A percentile compares a stretch with the other conserved stretches of the same genome.
Conservation (phyloP, 2,329 filamentous ascomycete species). For the Daldinia sp. region DNA sequence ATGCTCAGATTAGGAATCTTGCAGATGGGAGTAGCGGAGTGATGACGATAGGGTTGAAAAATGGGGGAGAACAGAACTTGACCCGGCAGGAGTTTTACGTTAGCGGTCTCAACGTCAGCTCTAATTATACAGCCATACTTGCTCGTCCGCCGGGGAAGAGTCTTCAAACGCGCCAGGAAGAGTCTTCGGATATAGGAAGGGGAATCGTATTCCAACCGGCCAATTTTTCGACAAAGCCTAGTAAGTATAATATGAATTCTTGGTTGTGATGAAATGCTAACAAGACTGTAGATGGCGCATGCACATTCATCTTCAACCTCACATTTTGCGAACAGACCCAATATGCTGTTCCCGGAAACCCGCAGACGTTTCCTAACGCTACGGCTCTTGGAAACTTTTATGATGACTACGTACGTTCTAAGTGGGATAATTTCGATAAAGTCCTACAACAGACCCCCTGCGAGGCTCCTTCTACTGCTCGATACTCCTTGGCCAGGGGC, state of each 20-base stretch:
- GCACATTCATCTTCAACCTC: constrained; percentile 87
- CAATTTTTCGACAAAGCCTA: constrained; percentile 81
- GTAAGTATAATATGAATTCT: constrained; percentile 60
- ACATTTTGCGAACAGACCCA: constrained; percentile 88
- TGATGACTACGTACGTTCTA: constrained; percentile 76
- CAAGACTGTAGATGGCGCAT: constrained; percentile 56
- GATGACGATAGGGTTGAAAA: constrained; percentile 74
- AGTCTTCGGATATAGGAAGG: constrained; percentile 73
- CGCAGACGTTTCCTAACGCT: constrained; percentile 69
- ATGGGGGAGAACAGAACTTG: constrained; percentile 71
- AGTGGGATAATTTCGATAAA: constrained; percentile 83
- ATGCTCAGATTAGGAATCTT: constrained; percentile 72
- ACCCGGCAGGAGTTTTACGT: constrained; percentile 93
- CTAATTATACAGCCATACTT: constrained; percentile 78
- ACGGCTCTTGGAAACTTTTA: constrained; percentile 77
- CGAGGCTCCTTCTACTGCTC: constrained; percentile 77
- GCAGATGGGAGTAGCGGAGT: constrained; percentile 62
- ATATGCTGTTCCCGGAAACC: constrained; percentile 90
- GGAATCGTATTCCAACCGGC: constrained; percentile 79
- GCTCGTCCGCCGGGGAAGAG: constrained; percentile 63
- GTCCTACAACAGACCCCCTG: constrained; percentile 88
- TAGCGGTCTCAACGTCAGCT: constrained; percentile 77
- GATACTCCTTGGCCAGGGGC: constrained; percentile 82
- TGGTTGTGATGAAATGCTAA: constrained; percentile 14
- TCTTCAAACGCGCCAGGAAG: constrained; percentile 62